Conservation (phyloP, 306 rosid species). For the Delonix regia region DNA sequence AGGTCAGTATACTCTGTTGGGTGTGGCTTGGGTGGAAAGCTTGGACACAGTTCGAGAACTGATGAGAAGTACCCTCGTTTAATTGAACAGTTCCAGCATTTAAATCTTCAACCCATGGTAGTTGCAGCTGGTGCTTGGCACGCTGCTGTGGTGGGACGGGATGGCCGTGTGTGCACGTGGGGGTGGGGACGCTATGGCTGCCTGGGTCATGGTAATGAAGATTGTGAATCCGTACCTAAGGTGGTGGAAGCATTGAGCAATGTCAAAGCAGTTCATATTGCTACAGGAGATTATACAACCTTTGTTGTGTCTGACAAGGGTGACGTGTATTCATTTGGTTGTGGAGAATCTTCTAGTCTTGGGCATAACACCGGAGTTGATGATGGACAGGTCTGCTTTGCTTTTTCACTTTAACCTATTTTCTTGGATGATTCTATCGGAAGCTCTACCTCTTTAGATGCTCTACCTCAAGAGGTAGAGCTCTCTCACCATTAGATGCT, state of each 20-base stretch:
- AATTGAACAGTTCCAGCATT: constrained; percentile 71
- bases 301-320: constrained; percentile 84
- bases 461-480: neutral
- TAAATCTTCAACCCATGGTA: constrained; percentile 85
- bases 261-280: constrained; percentile 83
- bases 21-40: constrained; percentile 98
- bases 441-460: neutral
- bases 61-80: constrained; percentile 87
- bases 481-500: neutral
- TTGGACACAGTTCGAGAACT: constrained; percentile 83
- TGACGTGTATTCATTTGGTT: constrained; percentile 91
- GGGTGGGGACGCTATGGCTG: constrained; percentile 99
- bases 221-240: constrained; percentile 84
- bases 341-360: constrained; percentile 94
- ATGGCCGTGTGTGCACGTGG: constrained; percentile 97
- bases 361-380: constrained; percentile 61
- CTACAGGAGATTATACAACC: constrained; percentile 97
- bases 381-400: constrained; percentile 71
- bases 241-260: constrained; percentile 78
- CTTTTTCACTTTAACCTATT: constrained; percentile 19
- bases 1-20: constrained; percentile 98
- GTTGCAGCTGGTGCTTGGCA: constrained; percentile 99
- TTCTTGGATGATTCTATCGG: neutral
- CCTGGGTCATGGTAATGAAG: constrained; percentile 95
- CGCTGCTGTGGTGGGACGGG: constrained; percentile 93